These are phyloP conservation scores for Fusarium secorum DNA, from an alignment of 2,329 filamentous ascomycete species.

Conservation along the genomic window DNA sequence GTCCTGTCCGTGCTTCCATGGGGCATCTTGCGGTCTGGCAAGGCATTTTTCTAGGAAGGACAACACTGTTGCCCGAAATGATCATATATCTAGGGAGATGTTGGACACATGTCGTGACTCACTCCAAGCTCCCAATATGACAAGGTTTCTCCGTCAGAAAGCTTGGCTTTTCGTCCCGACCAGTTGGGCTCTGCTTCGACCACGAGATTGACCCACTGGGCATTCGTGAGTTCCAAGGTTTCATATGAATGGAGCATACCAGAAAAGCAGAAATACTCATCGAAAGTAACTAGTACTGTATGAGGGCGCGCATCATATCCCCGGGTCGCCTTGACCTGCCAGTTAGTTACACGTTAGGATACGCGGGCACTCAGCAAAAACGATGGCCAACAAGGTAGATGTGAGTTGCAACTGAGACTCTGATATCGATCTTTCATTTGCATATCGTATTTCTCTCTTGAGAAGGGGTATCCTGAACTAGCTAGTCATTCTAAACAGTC, in stretches of 20 bases:
- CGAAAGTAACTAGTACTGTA: neutral
- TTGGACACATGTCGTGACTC: neutral
- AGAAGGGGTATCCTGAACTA: neutral
- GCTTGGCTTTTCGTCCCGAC: neutral
- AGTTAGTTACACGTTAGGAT: neutral
- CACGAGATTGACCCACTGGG: neutral
- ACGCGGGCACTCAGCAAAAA: too few relatives aligned
- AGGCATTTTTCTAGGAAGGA: neutral
- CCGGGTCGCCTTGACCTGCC: neutral
- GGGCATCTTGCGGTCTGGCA: neutral
- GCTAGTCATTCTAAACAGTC: neutral
- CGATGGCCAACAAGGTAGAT: too few relatives aligned
- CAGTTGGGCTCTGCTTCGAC: neutral
- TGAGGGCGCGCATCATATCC: too few relatives aligned
- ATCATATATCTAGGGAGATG: neutral
- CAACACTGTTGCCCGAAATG: too few relatives aligned
- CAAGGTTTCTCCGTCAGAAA: too few relatives aligned
- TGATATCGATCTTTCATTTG: neutral
- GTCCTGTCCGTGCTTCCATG: neutral
- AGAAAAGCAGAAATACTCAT: neutral
- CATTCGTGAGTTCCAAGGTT: neutral
- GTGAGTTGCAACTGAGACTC: neutral
- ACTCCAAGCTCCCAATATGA: neutral
- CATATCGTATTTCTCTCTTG: neutral
- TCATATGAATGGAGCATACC: too few relatives aligned